Conservation (phyloP, 1,284 basidiomycete species). For the Irpex rosettiformis region DNA sequence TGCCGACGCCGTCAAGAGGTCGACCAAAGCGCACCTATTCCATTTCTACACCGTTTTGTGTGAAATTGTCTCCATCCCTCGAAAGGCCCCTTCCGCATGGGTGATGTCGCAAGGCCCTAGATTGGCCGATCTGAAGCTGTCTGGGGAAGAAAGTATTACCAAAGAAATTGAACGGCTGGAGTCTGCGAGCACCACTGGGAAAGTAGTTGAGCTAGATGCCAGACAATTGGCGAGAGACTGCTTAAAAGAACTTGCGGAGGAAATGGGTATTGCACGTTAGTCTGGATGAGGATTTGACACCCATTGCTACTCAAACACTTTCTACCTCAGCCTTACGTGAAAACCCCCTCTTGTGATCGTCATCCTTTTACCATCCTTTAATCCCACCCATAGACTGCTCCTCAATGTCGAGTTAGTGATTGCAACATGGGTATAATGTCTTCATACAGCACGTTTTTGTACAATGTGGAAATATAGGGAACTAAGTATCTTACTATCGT, state of each 20-base stretch:
- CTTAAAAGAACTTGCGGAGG: slow-evolving; percentile 68
- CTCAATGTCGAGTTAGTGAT: no score
- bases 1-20: slow-evolving; percentile 66
- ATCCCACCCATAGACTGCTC: no score
- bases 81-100: slow-evolving; percentile 69
- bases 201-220: slow-evolving; percentile 57
- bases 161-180: slow-evolving; percentile 3
- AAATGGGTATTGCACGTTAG: slow-evolving; percentile 48
- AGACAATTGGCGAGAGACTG: slow-evolving; percentile 66
- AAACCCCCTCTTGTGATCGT: no score
- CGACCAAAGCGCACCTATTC: slow-evolving; percentile 78
- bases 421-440: no score
- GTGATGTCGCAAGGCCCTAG: slow-evolving; percentile 26
- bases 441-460: no score
- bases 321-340: no score
- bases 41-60: slow-evolving; percentile 78
- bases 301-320: no score
- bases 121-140: slow-evolving; percentile 1
- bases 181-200: slow-evolving; percentile 15
- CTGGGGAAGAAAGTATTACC: neutral
- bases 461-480: no score
- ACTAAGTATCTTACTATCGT: no score
- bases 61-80: slow-evolving; percentile 70
- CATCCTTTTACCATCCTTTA: no score
- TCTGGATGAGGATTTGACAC: neutral